Evolutionary conservation across 116 monocot genomes (phyloP), one percentile per base, ranked within the genome.

Genomic region (Posidonia oceanica): DNA sequence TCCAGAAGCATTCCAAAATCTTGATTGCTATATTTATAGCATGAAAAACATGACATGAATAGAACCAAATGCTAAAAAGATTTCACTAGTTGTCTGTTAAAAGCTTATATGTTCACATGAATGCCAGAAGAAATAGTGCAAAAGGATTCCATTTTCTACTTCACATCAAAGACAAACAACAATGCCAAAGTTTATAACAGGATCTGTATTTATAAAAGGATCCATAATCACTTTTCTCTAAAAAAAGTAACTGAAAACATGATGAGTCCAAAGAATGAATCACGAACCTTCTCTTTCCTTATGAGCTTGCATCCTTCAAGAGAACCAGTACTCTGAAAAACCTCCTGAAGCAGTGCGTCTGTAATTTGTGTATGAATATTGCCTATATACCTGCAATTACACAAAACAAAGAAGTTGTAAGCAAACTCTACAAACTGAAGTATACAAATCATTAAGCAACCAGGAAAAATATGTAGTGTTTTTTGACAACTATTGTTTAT

Each of bases 291-390:
- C 58, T 94, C 94, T 75, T 94, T 94, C 71, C 88, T 88, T n/a
- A 94, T 88, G 72, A 94, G 91, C 64, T 94, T 94, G 79, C 94
- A 94, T 63, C 94, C 94, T 80, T 94, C 91, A 72, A 94, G 76
- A 29, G 29, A 1, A 29, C 29, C 1, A 29, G 29, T 29, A 29
- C 29, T 29, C 29, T 29, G 29, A 29, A 94, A 94, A 48, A 94
- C 94, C 78, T 94, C 94, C 69, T 88, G 87, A 74, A 94, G 84
- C 66, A 94, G 79, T 39, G 79, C 74, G 18, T 94, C 94, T 41
- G 94, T 90, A 38, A 91, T 86, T 72, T 88, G 85, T 68, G 77
- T 63, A 78, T 87, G 94, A 68, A 94, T 79, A 75, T 94, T 94
- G 22, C 94, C 94, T 37, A 94, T 88, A 81, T 91, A 94, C 64